Conservation (phyloP, 331 rosid genomes). For the Ulmus americana region DNA sequence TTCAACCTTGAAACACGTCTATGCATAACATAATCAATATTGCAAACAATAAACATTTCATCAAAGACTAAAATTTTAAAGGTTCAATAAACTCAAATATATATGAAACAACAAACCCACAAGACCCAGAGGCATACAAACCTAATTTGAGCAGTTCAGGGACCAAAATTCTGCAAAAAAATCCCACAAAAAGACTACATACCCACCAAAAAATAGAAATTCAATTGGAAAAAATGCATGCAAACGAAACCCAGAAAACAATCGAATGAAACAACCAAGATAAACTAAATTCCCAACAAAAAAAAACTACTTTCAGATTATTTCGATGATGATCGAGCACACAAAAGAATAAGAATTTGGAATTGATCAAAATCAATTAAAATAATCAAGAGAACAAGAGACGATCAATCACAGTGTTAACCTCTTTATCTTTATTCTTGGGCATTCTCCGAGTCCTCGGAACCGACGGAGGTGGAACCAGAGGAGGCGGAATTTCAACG, state of each 20-base stretch:
- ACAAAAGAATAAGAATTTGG: background rate
- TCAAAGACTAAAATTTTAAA: too few relatives aligned
- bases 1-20: background rate
- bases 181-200: background rate
- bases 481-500: conserved; percentile 39
- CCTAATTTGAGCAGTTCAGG: background rate
- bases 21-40: background rate
- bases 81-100: background rate
- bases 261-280: conserved; percentile 18
- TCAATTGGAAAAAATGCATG: conserved; percentile 12
- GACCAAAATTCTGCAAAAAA: background rate
- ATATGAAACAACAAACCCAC: background rate
- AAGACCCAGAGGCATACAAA: background rate
- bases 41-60: background rate
- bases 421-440: conserved; percentile 43
- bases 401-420: background rate
- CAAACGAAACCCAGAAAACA: background rate
- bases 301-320: background rate
- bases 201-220: background rate
- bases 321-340: conserved; percentile 3
- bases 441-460: conserved; percentile 19
- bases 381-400: background rate
- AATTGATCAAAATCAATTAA: background rate
- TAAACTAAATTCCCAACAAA: background rate
- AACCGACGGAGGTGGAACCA: conserved; percentile 1